These are phyloP conservation scores for Suhomyces vadensis DNA, from an alignment of 805 yeast genomes.

Conservation along the genomic window DNA sequence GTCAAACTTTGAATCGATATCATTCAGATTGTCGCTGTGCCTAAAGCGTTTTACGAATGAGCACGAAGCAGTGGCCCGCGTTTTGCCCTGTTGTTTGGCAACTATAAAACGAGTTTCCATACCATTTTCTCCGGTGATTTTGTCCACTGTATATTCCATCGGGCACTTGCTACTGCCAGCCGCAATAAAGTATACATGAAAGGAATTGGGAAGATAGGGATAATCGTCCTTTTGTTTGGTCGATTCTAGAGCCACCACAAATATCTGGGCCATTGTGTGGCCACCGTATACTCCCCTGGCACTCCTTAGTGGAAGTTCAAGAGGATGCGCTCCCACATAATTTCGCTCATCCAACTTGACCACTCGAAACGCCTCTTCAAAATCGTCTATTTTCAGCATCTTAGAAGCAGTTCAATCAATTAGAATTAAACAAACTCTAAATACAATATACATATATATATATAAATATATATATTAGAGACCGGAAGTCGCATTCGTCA, in stretches of 20 bases:
- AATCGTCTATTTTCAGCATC: slow-evolving; percentile 14
- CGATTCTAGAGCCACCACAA: slow-evolving; percentile 58
- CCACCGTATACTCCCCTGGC: slow-evolving; percentile 76
- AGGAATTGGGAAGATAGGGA: slow-evolving; percentile 50
- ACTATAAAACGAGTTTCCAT: slow-evolving; percentile 54
- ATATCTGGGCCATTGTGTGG: slow-evolving; percentile 63
- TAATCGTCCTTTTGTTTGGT: slow-evolving; percentile 20
- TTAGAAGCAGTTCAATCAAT: too few relatives aligned
- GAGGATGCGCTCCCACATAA: slow-evolving; percentile 35
- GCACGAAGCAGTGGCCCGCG: slow-evolving; percentile 54
- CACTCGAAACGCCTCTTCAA: slow-evolving; percentile 36
- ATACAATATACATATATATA: not conserved
- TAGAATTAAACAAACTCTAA: not conserved
- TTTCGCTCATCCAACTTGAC: slow-evolving; percentile 23
- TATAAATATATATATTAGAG: too few relatives aligned
- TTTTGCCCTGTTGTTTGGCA: slow-evolving; percentile 53
- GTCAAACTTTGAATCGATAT: not conserved
- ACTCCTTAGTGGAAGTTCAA: slow-evolving; percentile 38
- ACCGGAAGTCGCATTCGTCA: too few relatives aligned
- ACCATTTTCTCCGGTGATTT: slow-evolving; percentile 53
- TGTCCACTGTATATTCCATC: slow-evolving; percentile 54
- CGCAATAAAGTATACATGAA: slow-evolving; percentile 61
- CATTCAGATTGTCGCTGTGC: not conserved
- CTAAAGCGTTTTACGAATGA: slow-evolving; percentile 35
- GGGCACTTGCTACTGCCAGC: slow-evolving; percentile 51